Evolutionary conservation across 345 rosid species (phyloP).

Genomic region (Brassica cretica): DNA sequence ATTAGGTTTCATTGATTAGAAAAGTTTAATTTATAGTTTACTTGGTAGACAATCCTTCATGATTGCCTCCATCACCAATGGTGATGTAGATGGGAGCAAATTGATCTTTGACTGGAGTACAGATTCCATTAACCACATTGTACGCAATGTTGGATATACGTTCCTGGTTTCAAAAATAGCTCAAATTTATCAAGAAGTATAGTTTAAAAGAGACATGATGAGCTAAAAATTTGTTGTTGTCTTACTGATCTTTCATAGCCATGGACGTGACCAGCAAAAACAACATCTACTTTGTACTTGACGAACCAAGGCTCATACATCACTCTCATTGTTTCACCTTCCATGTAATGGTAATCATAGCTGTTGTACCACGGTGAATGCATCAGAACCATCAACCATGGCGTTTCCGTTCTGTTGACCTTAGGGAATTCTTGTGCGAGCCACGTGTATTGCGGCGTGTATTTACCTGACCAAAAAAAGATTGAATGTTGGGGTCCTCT

Average conservation of each 20-base stretch:
- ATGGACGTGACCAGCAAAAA: constrained; percentile 59
- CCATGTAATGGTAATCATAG: constrained; percentile 87
- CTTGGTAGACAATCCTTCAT: constrained; percentile 75
- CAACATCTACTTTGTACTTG: constrained; percentile 69
- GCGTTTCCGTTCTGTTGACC: constrained; percentile 79
- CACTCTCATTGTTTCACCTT: constrained; percentile 92
- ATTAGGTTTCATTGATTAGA: neutral
- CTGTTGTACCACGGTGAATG: constrained; percentile 90
- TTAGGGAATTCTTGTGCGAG: constrained; percentile 65
- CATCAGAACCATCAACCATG: constrained; percentile 82
- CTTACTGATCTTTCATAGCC: constrained; percentile 31
- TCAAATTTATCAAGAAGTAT: neutral
- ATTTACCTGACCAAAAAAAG: constrained; percentile 48
- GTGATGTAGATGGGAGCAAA: constrained; percentile 76
- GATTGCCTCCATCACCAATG: constrained; percentile 82
- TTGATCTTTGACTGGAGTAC: constrained; percentile 54
- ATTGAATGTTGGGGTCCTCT: neutral
- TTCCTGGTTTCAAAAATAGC: constrained; percentile 45
- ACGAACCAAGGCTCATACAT: constrained; percentile 78
- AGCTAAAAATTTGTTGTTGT: neutral
- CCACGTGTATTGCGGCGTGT: constrained; percentile 82
- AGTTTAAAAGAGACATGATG: neutral
- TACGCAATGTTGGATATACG: constrained; percentile 72
- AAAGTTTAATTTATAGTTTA: constrained; percentile 28
- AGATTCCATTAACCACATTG: constrained; percentile 48